Base-by-base conservation (phyloP, 2,329 filamentous ascomycete genomes). In the Colletotrichum destructivum region DNA sequence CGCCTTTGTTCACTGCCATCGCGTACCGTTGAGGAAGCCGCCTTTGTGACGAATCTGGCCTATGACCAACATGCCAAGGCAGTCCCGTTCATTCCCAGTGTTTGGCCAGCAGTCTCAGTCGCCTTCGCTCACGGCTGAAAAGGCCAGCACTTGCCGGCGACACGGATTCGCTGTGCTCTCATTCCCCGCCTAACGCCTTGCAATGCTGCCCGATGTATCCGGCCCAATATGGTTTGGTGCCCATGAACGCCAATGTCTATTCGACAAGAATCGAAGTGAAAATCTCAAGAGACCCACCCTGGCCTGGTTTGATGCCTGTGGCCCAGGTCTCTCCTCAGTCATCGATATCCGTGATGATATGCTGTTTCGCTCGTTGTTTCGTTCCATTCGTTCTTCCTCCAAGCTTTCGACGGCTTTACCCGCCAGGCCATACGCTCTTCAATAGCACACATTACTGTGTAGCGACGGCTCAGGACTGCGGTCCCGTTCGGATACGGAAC, bases 401-500 rank as follows among this genome's bases (percentile, higher is more conserved):
- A 26, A 38, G 21, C 5, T 6, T 52, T 38, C 21, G 31, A 40
- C 15, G 15, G 16, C 2, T 42, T 40, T n/a, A 18, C 26, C n/a
- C 31, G 15, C n/a, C 15, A 11, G 35, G 4, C 21, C 16, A 16
- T 51, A 12, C 5, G 40, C 26, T 62, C 40, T 16, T 21, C 16
- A 12, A 15, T 9, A 16, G 26, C 23, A 46, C 23, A 5, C 18
- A 23, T 1, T 23, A 3, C 8, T 7, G 38, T n/a, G n/a, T 38
- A 15, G 18, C 16, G 51, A 16, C 40, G 49, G 21, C 21, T 61
- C 21, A 71, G 26, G 66, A 57, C 72, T 87, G 84, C 16, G 85
- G 80, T 44, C 84, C 82, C 15, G 87, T 88, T 51, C 85, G 83
- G 67, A 89, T 84, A 54, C 84, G 84, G 75, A 90, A 89, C 74